Base-by-base conservation (phyloP, 2,329 filamentous ascomycete genomes). In the Magnaporthales sp. region DNA sequence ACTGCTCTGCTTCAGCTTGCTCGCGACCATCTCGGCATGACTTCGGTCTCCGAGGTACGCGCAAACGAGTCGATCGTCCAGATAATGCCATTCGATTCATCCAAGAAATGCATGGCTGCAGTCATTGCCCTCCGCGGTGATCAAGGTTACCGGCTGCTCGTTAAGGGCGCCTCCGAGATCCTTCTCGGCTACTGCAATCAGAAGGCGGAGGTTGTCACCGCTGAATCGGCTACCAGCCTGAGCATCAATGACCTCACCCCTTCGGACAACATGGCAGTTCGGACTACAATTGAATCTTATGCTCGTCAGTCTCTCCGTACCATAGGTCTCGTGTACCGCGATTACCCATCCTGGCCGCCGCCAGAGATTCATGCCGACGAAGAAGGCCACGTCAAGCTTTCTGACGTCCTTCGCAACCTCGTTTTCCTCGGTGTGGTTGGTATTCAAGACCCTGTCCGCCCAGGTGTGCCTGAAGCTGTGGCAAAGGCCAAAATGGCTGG, bases 271-370 rank as follows among this genome's bases (percentile, higher is more conserved):
- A 63, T 63, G 62, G 31, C 31, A 4, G 22, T 63, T 15, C 31
- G 62, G 10, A 19, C 31, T 15, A 65, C 54, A 51, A 65, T 66
- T 22, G 29, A 58, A n/a, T 13, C 29, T 2, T 89, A 88, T 70
- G 86, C 86, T 11, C 80, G 80, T 22, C 79, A 84, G 38, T 91
- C 89, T 22, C 83, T 94, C 13, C 87, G 91, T 62, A 92, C 90
- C 0, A 92, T 94, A 66, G 90, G 86, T 24, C 81, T 93, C 69
- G 83, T 90, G 5, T 93, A 91, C 76, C 84, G 85, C 62, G 91
- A 94, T 69, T 92, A 91, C 68, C 83, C 87, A 29, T 81, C 79
- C 67, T 91, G 88, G 83, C 90, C 91, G 38, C 89, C 82, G 24
- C 86, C 89, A 69, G 80, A 84, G 64, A 26, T 63, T 10, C 62